A percentile compares a stretch with the other conserved stretches of the same genome.
Evolutionary conservation across 768 basidiomycete species (phyloP).

Genomic region (Suillus placidus): DNA sequence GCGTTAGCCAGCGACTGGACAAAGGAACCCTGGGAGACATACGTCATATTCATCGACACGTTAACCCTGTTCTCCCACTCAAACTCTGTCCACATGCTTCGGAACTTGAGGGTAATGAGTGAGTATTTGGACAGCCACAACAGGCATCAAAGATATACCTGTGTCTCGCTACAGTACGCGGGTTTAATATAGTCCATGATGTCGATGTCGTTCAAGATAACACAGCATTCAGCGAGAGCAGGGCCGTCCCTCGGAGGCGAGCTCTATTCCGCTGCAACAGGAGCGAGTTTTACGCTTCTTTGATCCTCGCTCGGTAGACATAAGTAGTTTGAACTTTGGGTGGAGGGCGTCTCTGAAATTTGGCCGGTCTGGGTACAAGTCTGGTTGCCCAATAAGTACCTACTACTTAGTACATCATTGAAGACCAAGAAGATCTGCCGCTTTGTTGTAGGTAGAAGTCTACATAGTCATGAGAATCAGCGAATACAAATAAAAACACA

Average conservation of each 20-base stretch:
- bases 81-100: constrained; percentile 87
- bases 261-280: too few relatives aligned
- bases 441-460: constrained; percentile 14
- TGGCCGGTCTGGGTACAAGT: too few relatives aligned
- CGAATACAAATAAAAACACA: background rate
- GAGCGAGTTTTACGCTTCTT: too few relatives aligned
- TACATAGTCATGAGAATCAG: background rate
- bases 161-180: constrained; percentile 88
- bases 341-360: too few relatives aligned
- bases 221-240: constrained; percentile 84
- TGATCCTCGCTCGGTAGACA: too few relatives aligned
- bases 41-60: constrained; percentile 77
- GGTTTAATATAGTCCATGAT: constrained; percentile 83
- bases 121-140: background rate
- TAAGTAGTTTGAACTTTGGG: too few relatives aligned
- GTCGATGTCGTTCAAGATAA: constrained; percentile 96
- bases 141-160: constrained; percentile 47
- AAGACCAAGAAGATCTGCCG: constrained; percentile 1
- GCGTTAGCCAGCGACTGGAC: background rate
- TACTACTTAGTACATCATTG: too few relatives aligned
- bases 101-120: constrained; percentile 55
- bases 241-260: constrained; percentile 65
- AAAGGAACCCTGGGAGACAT: constrained; percentile 33
- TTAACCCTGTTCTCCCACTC: constrained; percentile 62
- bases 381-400: too few relatives aligned